Evolutionary conservation across 805 yeast genomes (phyloP).

Genomic region (Crinitomyces ghanaensis): DNA sequence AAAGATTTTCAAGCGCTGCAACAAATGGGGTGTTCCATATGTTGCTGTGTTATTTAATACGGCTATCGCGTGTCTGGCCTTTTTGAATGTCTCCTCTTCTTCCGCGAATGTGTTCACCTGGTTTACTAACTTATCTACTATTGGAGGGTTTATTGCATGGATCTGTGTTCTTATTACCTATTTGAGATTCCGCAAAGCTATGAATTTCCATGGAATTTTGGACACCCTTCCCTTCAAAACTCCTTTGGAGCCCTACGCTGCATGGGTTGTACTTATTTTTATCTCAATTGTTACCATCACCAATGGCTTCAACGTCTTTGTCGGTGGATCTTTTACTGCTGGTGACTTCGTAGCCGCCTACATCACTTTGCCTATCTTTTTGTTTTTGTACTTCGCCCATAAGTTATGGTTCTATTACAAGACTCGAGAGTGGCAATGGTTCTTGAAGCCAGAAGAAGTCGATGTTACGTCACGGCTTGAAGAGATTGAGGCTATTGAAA

Average conservation of each 20-base stretch:
- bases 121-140: slow-evolving; percentile 54
- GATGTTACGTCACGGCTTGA: slow-evolving; percentile 53
- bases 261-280: slow-evolving; percentile 41
- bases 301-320: slow-evolving; percentile 63
- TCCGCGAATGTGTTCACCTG: slow-evolving; percentile 48
- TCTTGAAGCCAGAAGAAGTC: slow-evolving; percentile 43
- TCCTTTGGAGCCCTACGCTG: slow-evolving; percentile 43
- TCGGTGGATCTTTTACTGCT: slow-evolving; percentile 37
- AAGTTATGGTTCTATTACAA: too few relatives aligned
- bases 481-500: slow-evolving; percentile 39
- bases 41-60: slow-evolving; percentile 56
- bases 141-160: slow-evolving; percentile 61
- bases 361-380: slow-evolving; percentile 48
- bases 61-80: slow-evolving; percentile 48
- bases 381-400: slow-evolving; percentile 47
- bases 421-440: slow-evolving; percentile 33
- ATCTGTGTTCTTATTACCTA: slow-evolving; percentile 41
- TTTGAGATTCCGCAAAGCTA: slow-evolving; percentile 54
- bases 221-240: slow-evolving; percentile 52
- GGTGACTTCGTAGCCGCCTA: slow-evolving; percentile 63
- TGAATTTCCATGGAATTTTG: slow-evolving; percentile 37
- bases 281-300: slow-evolving; percentile 47
- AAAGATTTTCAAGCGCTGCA: slow-evolving; percentile 46
- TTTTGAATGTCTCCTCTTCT: slow-evolving; percentile 49
- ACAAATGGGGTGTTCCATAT: slow-evolving; percentile 61